Evolutionary conservation across 2,329 filamentous ascomycete species (phyloP), one percentile per base, ranked within the genome.

Genomic region (Cladosporium velox): DNA sequence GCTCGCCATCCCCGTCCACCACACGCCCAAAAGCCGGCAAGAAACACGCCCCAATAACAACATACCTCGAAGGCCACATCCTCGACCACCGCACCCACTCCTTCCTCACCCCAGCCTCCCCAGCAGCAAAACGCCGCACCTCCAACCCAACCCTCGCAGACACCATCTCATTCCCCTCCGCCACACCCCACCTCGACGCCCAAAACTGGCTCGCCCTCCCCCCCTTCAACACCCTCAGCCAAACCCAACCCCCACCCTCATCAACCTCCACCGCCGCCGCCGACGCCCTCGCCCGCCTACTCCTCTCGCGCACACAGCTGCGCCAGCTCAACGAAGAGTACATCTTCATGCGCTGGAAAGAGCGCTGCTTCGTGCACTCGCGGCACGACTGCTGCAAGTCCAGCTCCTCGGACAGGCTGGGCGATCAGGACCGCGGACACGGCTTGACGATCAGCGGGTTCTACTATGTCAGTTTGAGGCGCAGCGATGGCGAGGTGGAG

Each of bases 21-120:
- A 54, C 57, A 11, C 66, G 73, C 44, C 71, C 72, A 38, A 74
- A 72, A 68, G 72, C 72, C 72, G 72, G 80, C 75, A 67, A 80
- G 74, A 69, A 80, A 75, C 80, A 84, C 67, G 82, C 82, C 65
- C 80, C 82, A 10, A 90, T 90, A 65, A 86, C 86, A 18, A 90
- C 87, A 2, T 90, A 87, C 72, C 81, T 90, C 54, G 88, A 90
- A 79, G 88, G 88, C 64, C 88, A 90, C 73, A 89, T 90, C 67
- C 85, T 90, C 67, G 88, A 90, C 73, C 87, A 84, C 70, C 74
- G 74, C 52, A 79, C 75, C 4, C 78, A 84, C 73, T 81, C 78
- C 58, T 79, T 90, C 70, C 78, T 85, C 60, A 86, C 84, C 12
- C 76, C 76, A 11, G 28, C 52, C 18, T 76, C 34, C 32, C 57